Conservation (phyloP, 345 rosid species). For the Brassica juncea region DNA sequence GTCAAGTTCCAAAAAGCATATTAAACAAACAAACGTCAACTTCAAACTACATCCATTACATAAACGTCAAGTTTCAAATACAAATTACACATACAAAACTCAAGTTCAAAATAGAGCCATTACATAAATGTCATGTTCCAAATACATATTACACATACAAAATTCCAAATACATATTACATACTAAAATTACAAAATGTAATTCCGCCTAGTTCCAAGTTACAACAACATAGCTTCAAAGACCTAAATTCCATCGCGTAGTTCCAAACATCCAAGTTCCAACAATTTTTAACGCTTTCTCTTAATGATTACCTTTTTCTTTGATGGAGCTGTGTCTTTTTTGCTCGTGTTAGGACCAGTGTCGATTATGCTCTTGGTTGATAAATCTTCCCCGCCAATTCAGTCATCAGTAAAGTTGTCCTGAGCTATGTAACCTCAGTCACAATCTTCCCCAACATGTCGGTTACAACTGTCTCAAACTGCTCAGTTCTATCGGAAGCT, state of each 20-base stretch:
- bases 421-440: not conserved
- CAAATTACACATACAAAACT: not conserved
- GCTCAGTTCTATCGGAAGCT: not conserved
- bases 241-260: not conserved
- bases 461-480: not conserved
- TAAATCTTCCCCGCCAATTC: not conserved
- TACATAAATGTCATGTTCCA: too few species aligned
- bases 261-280: not conserved
- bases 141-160: too few species aligned
- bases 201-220: not conserved
- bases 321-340: not conserved
- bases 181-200: not conserved
- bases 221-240: not conserved
- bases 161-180: too few species aligned
- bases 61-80: not conserved
- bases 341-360: not conserved
- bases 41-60: not conserved
- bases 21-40: not conserved
- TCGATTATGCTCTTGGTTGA: not conserved
- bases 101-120: not conserved
- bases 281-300: not conserved
- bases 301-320: not conserved
- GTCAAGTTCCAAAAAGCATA: not conserved
- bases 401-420: not conserved
- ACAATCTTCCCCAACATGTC: not conserved